Base-by-base conservation (phyloP, 306 rosid species). In the Canavalia gladiata region DNA sequence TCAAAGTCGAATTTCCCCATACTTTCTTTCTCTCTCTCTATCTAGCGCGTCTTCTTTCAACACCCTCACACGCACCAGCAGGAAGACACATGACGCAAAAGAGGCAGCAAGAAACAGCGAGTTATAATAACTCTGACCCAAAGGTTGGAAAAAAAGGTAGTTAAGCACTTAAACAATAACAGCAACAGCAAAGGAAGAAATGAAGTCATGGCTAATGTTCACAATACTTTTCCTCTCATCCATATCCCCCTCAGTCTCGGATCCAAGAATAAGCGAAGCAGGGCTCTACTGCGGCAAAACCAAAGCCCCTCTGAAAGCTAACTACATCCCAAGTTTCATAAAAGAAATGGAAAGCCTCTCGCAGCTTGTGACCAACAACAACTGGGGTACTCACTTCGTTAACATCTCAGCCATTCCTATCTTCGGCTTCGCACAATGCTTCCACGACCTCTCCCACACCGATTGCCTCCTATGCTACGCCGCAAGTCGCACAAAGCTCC, bases 381-480 rank as follows among this genome's bases (percentile, higher is more conserved):
- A 49, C 4, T 94, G 89, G 88, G 91, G 87, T 0, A 82, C 88
- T 3, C 88, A 86, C 39, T 87, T 67, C 2, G 81, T 83, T 7
- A 90, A 89, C 73, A 81, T 73, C 79, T 63, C 87, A 31, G 67
- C 66, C 28, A 13, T 83, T 1, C 90, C 97, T 4, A 89, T 92
- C 57, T 94, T 63, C 52, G 94, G 87, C 74, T 66, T 92, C 0
- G 94, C 94, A 0, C 97, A 94, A 33, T 94, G 98, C 83, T 91
- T 86, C 84, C 1, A 68, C 0, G 97, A 94, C 84, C 90, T 94
- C 34, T 88, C 97, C 7, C 92, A 86, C 75, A 90, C 88, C 0
- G 97, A 94, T 31, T 94, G 98, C 75, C 92, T 91, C 18, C 94
- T 89, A 74, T 94, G 98, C 86, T 91, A 82, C 58, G 90, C 97